Conservation (phyloP, 176 grass and related monocot species). For the Oryza officinalis region DNA sequence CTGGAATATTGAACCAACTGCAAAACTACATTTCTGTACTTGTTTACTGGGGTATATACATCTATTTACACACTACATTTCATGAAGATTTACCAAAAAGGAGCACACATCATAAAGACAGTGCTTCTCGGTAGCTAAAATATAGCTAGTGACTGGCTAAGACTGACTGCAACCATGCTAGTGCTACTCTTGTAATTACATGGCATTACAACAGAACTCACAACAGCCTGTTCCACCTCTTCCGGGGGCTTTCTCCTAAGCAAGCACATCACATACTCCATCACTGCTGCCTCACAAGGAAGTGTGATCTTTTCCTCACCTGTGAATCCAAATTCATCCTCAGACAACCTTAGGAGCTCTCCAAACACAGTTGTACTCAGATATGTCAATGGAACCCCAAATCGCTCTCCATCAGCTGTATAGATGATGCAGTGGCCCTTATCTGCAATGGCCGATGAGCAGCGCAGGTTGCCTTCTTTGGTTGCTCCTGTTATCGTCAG, state of each 20-base stretch:
- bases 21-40: neutral
- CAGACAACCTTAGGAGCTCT: conserved; percentile 54
- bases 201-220: conserved; percentile 52
- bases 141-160: conserved; percentile 41
- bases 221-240: conserved; percentile 60
- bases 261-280: conserved; percentile 67
- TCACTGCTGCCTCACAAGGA: conserved; percentile 55
- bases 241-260: conserved; percentile 50
- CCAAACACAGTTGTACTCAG: conserved; percentile 47
- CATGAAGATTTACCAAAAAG: conserved; percentile 6
- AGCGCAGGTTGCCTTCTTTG: conserved; percentile 17
- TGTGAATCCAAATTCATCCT: conserved; percentile 59
- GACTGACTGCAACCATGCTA: conserved; percentile 14
- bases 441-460: conserved; percentile 31
- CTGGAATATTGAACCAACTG: neutral
- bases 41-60: conserved; percentile 24
- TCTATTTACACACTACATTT: conserved; percentile 29
- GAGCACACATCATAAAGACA: neutral
- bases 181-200: conserved; percentile 41
- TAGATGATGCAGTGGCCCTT: conserved; percentile 57
- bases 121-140: conserved; percentile 39
- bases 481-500: neutral
- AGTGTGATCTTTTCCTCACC: conserved; percentile 55
- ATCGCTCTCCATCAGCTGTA: conserved; percentile 44
- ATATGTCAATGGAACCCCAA: conserved; percentile 52